Conservation (phyloP, 257 asterid genomes). For the Orobanche coerulescens region DNA sequence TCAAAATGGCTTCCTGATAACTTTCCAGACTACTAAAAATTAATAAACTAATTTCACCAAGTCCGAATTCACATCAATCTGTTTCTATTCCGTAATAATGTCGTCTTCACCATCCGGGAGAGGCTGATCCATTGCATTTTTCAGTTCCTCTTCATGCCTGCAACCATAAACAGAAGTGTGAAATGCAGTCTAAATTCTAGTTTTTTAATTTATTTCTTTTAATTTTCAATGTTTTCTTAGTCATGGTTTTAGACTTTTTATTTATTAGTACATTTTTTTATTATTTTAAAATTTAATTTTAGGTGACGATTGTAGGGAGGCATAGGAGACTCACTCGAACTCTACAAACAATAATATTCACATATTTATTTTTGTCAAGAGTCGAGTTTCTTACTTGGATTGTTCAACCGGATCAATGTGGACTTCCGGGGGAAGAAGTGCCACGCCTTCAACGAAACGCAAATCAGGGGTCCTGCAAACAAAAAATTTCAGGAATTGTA, state of each 20-base stretch:
- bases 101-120: background rate
- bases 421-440: slow-evolving; percentile 27
- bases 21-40: background rate
- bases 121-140: background rate
- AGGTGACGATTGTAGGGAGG: too few species aligned
- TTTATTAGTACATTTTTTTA: too few species aligned
- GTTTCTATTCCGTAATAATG: background rate
- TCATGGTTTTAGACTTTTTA: too few species aligned
- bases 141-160: slow-evolving; percentile 5
- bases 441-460: slow-evolving; percentile 22
- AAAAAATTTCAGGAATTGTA: too few species aligned
- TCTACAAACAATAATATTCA: too few species aligned
- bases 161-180: background rate
- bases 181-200: too few species aligned
- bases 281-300: too few species aligned
- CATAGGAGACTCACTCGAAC: too few species aligned
- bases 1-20: background rate
- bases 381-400: slow-evolving; percentile 1
- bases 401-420: slow-evolving; percentile 20
- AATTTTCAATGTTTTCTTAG: too few species aligned
- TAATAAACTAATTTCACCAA: background rate
- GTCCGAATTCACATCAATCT: too few species aligned
- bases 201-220: too few species aligned
- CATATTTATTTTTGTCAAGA: too few species aligned
- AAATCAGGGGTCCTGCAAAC: slow-evolving; percentile 18